Evolutionary conservation across 306 rosid species (phyloP), one percentile per base, ranked within the genome.

Genomic region (Vicia sativa): DNA sequence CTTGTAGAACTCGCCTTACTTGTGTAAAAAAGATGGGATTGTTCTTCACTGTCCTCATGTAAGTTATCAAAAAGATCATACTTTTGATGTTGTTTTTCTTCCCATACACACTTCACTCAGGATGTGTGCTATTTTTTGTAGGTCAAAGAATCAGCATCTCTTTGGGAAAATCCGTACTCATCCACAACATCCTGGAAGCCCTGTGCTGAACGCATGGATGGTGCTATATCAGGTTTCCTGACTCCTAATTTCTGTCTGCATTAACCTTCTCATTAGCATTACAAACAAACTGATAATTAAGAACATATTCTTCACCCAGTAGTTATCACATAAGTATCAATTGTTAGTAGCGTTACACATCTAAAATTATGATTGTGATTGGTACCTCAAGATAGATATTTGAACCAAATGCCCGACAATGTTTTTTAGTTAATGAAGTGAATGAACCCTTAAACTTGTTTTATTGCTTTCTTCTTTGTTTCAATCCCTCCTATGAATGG

Each of bases 141-240:
- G 99, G 99, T 90, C 6, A 95, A 95, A 83, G 99, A 95, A 81
- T 68, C 86, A 9, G 80, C 89, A 21, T 95, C 99, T 19, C 96
- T 95, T 16, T 95, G 99, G 99, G 96, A 95, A 80, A 95, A 95
- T 84, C 99, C 99, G 23, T 84, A 66, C 70, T 95, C 97, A 4
- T 87, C 99, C 10, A 95, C 99, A 7, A 88, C 88, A 57, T 95
- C 97, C 54, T 95, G 99, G 99, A 95, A 84, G 83, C 90, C 99
- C 15, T 95, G 99, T 67, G 99, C 97, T 2, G 99, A 95, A 85
- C 97, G 93, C 10, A 80, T 84, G n/a, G 80, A 85, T 67, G 92
- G 91, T 74, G 95, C 82, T 28, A 61, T 95, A 71, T 74, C 89
- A 82, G 99, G 99, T 95, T 52, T 55, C 63, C 9, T 23, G 2